Conservation (phyloP, 2,329 filamentous ascomycete species). For the Colletotrichum ledebouriae region DNA sequence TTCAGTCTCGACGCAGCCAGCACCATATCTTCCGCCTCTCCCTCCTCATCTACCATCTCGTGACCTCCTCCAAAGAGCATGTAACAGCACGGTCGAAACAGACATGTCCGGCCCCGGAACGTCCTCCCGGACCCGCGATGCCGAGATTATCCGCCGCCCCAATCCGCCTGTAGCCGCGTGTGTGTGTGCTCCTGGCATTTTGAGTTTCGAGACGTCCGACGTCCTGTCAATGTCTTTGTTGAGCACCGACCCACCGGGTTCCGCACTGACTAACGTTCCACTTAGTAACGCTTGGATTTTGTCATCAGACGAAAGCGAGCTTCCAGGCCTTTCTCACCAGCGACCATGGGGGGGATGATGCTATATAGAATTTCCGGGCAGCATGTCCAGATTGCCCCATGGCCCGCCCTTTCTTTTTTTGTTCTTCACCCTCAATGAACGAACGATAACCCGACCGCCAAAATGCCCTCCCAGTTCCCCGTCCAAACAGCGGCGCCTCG, state of each 20-base stretch:
- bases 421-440: neutral
- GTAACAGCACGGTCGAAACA: constrained; percentile 37
- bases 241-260: constrained; percentile 36
- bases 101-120: neutral
- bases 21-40: constrained; percentile 39
- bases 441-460: fast-evolving
- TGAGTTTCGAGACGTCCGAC: constrained; percentile 8
- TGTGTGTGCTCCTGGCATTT: neutral
- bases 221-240: constrained; percentile 27
- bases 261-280: constrained; percentile 40
- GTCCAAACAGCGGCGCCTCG: constrained; percentile 1
- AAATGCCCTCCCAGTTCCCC: constrained; percentile 31
- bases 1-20: constrained; percentile 49
- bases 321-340: neutral
- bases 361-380: constrained; percentile 21
- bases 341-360: neutral
- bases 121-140: constrained; percentile 21
- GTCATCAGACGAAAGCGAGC: constrained; percentile 15
- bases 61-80: neutral
- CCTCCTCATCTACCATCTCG: constrained; percentile 17
- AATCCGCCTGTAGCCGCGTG: constrained; percentile 23
- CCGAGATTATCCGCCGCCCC: constrained; percentile 21
- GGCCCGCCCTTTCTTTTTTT: neutral
- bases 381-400: neutral
- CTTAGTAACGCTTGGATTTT: constrained; percentile 36